Conservation (phyloP, 495 filamentous ascomycete genomes). For the Xylaria telfairii region DNA sequence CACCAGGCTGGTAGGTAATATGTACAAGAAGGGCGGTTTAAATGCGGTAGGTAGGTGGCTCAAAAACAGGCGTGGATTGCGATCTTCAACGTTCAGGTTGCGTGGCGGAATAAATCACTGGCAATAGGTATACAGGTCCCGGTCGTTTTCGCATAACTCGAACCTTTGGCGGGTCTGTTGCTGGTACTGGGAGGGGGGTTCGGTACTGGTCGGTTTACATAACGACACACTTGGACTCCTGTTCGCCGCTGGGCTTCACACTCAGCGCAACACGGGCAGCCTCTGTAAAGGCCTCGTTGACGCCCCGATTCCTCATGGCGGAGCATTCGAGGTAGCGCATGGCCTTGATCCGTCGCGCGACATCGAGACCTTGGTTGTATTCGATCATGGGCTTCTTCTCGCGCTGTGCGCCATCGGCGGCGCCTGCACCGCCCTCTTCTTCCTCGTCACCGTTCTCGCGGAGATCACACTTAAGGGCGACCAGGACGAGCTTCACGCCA, state of each 20-base stretch:
- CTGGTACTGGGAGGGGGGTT: constrained; percentile 28
- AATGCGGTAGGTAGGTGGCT: not conserved
- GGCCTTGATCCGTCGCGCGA: constrained; percentile 86
- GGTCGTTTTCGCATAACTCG: constrained; percentile 27
- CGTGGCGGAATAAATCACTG: not conserved
- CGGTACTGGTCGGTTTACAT: constrained; percentile 51
- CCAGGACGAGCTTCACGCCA: constrained; percentile 91
- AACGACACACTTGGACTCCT: constrained; percentile 61
- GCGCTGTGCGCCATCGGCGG: constrained; percentile 43
- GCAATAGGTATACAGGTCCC: not conserved
- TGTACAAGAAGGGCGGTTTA: constrained; percentile 26
- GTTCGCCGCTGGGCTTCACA: constrained; percentile 88
- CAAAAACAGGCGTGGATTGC: not conserved
- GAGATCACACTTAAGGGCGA: constrained; percentile 95
- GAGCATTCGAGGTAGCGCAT: constrained; percentile 98
- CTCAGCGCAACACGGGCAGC: constrained; percentile 94
- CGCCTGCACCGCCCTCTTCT: constrained; percentile 47
- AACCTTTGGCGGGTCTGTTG: constrained; percentile 33
- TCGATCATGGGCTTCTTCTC: constrained; percentile 80
- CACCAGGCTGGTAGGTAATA: constrained; percentile 12
- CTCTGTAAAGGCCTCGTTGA: constrained; percentile 98
- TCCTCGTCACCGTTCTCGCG: constrained; percentile 70
- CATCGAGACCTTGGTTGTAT: constrained; percentile 91
- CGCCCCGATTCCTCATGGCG: constrained; percentile 94
- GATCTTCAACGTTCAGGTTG: not conserved